Base-by-base conservation (phyloP, 2,329 filamentous ascomycete genomes). In the Diaporthe velutina region DNA sequence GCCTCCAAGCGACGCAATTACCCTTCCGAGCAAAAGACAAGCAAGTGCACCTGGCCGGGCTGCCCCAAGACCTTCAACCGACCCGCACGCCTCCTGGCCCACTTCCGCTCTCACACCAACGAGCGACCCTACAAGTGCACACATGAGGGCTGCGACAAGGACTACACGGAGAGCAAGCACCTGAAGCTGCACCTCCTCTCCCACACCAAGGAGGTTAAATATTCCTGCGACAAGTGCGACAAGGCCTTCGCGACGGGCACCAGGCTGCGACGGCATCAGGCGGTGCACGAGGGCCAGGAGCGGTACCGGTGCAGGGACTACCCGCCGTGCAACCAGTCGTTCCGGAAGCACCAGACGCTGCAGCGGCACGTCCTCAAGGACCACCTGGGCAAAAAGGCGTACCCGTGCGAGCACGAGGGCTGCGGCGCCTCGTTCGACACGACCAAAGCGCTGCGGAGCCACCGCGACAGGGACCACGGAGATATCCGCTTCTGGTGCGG, bases 61-160 rank as follows among this genome's bases (percentile, higher is more conserved):
- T 98, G 96, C 81, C 85, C 86, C 74, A 97, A 97, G 84, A 92
- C 93, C 9, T 98, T 97, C 87, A 98, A 98, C 82, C 92, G 96
- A 4, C 95, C 95, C 0, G 93, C 93, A 45, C 91, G 95, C 28
- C 73, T 76, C 25, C 45, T 93, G 75, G 92, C 94, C 74, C 96
- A 98, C 80, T 85, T 96, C 33, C 90, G 95, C 77, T 95, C 94
- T 1, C 96, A 98, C 83, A 96, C 91, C 71, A 95, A 96, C 78
- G 94, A 96, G 78, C 91, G 96, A 1, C 92, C 95, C 0, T 97
- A 94, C 83, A 87, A 88, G 52, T 98, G 96, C 80, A 86, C 88
- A 2, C 89, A 93, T 76, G 85, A 88, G 8, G 92, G 85, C 55
- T 98, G 96, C 81, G 90, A 91, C 79, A 98, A 98, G 85, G 90